A percentile compares a stretch with the other conserved stretches of the same genome.
Conservation (phyloP, 1,284 basidiomycete species). For the Retiboletus flavoniger region DNA sequence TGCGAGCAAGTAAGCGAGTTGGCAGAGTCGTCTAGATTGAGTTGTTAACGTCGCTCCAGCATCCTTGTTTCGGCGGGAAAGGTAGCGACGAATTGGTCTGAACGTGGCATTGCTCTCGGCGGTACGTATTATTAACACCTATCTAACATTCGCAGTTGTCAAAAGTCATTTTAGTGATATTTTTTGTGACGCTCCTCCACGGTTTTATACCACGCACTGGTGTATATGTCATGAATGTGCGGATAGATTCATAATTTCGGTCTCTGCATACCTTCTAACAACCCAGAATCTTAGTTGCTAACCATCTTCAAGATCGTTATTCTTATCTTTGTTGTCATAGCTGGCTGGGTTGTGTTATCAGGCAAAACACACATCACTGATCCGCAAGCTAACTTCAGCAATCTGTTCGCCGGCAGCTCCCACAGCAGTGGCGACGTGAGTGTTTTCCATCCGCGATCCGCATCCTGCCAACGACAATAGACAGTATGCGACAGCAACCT, state of each 20-base stretch:
- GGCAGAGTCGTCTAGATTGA: not conserved
- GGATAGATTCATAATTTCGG: not conserved
- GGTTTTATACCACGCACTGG: constrained; percentile 46
- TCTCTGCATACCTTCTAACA: not conserved
- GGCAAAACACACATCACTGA: constrained; percentile 46
- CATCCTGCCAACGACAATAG: not conserved
- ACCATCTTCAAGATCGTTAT: constrained; percentile 30
- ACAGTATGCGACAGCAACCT: constrained; percentile 57
- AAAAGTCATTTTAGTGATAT: constrained; percentile 35
- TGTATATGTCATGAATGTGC: constrained; percentile 50
- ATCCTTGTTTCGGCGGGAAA: constrained; percentile 49
- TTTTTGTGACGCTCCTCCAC: constrained; percentile 47
- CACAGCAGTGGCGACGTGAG: constrained; percentile 44
- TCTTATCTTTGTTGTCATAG: constrained; percentile 28
- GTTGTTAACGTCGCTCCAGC: constrained; percentile 28
- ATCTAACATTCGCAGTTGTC: not conserved
- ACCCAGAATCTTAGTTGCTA: constrained; percentile 6
- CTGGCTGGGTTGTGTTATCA: constrained; percentile 51
- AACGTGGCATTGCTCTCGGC: constrained; percentile 57
- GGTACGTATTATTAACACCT: constrained; percentile 32
- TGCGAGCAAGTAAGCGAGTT: constrained; percentile 37
- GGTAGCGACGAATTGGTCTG: constrained; percentile 46
- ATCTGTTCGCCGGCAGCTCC: constrained; percentile 51
- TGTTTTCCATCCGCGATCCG: not conserved
- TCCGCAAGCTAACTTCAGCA: constrained; percentile 45